phyloP scores from a whole-genome alignment of 2,329 filamentous ascomycete genomes.

The Helotiales sp. region DNA sequence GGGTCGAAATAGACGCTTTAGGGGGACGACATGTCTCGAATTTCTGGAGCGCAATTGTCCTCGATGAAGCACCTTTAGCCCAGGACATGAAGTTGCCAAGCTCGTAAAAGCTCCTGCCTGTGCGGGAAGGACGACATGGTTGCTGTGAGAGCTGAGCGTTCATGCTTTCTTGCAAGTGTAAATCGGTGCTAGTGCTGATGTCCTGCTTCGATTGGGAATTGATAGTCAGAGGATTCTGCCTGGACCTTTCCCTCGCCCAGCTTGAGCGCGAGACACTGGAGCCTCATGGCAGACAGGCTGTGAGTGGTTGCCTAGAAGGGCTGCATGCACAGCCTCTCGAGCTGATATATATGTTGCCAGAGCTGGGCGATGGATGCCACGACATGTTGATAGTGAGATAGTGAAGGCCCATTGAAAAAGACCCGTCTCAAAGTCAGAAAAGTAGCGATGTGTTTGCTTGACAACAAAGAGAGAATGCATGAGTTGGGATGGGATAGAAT shows the following conservation, averaged over 20 bases:
- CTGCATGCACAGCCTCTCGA: slow-evolving; percentile 5
- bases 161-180: not conserved
- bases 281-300: not conserved
- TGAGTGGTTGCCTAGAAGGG: slow-evolving; percentile 9
- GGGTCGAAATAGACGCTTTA: not conserved
- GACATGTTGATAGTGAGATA: not conserved
- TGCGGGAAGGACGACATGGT: not conserved
- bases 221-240: not conserved
- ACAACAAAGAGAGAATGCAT: not conserved
- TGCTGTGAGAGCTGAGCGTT: not conserved
- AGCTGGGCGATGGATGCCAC: not conserved
- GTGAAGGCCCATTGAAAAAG: not conserved
- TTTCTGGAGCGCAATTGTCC: not conserved
- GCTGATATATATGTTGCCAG: slow-evolving; percentile 1
- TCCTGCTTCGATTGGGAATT: not conserved
- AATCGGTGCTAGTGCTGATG: not conserved
- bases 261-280: slow-evolving; percentile 1
- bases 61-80: not conserved
- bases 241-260: slow-evolving; percentile 9
- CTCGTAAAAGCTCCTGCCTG: not conserved
- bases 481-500: not conserved
- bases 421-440: not conserved
- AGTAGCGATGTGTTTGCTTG: not conserved
- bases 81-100: not conserved
- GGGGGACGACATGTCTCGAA: not conserved